phyloP scores from a whole-genome alignment of 768 basidiomycete genomes.

The Lyophyllum decastes region DNA sequence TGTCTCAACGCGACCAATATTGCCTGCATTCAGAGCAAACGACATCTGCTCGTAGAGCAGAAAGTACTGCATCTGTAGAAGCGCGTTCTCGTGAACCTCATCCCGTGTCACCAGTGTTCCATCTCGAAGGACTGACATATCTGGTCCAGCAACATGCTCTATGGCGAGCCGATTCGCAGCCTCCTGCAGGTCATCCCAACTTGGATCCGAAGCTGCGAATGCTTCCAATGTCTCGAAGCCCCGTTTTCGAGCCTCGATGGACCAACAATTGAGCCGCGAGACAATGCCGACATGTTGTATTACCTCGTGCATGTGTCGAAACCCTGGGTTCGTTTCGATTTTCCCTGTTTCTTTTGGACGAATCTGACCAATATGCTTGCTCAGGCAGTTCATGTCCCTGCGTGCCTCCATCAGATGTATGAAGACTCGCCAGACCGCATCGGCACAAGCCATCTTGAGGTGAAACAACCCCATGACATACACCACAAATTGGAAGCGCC shows the following conservation, averaged over 20 bases:
- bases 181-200: constrained; percentile 19
- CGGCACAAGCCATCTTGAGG: too few species aligned
- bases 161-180: constrained; percentile 20
- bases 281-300: constrained; percentile 25
- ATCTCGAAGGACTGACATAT: neutral
- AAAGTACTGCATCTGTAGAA: constrained; percentile 29
- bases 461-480: constrained; percentile 23
- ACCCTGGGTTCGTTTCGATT: constrained; percentile 27
- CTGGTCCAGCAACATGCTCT: constrained; percentile 16
- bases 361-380: constrained; percentile 19
- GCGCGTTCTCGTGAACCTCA: constrained; percentile 28
- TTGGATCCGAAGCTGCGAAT: constrained; percentile 31
- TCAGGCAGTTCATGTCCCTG: constrained; percentile 17
- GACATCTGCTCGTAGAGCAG: constrained; percentile 38
- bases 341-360: constrained; percentile 27
- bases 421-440: constrained; percentile 24
- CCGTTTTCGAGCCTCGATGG: constrained; percentile 6
- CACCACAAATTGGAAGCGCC: constrained; percentile 18
- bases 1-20: constrained; percentile 29
- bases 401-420: constrained; percentile 15
- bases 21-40: constrained; percentile 29
- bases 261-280: constrained; percentile 27
- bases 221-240: constrained; percentile 19
- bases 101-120: constrained; percentile 17
- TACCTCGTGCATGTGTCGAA: constrained; percentile 31